Evolutionary conservation across 2,329 filamentous ascomycete species (phyloP).

Genomic region (Cyphellophora attinorum): DNA sequence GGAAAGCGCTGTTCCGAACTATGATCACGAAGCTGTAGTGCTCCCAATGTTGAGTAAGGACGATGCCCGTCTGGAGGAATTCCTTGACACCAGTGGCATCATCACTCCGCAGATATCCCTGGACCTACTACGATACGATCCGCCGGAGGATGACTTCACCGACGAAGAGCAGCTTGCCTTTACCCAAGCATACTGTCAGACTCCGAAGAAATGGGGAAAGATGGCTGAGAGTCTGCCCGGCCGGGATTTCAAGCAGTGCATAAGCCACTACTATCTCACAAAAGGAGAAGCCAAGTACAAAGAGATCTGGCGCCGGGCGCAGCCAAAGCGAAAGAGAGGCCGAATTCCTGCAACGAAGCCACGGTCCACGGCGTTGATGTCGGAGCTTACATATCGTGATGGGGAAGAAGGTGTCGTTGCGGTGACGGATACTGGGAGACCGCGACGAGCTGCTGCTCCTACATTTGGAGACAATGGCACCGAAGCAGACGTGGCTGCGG

Average conservation of each 20-base stretch:
- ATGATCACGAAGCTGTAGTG: constrained; percentile 35
- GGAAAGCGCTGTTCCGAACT: constrained; percentile 34
- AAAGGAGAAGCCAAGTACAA: constrained; percentile 42
- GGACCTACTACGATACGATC: constrained; percentile 34
- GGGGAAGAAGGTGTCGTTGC: constrained; percentile 29
- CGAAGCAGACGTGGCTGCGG: constrained; percentile 23
- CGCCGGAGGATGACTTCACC: constrained; percentile 38
- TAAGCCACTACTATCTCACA: constrained; percentile 41
- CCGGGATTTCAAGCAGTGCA: constrained; percentile 38
- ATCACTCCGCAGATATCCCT: constrained; percentile 29
- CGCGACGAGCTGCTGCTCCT: constrained; percentile 39
- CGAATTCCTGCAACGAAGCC: constrained; percentile 26
- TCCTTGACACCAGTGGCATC: constrained; percentile 37
- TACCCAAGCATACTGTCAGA: constrained; percentile 36
- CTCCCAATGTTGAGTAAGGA: constrained; percentile 36
- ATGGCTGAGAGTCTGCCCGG: constrained; percentile 38
- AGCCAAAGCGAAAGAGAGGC: constrained; percentile 29
- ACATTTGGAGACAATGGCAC: constrained; percentile 32
- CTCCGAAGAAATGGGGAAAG: constrained; percentile 43
- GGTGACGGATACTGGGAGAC: constrained; percentile 41
- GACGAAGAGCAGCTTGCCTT: constrained; percentile 36
- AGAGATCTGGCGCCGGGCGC: constrained; percentile 37
- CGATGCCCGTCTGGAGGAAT: constrained; percentile 29
- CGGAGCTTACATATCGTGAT: constrained; percentile 36
- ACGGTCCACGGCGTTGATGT: constrained; percentile 39